These are phyloP conservation scores for Silybum marianum DNA, from an alignment of 129 eudicot genomes.

Conservation along the genomic window DNA sequence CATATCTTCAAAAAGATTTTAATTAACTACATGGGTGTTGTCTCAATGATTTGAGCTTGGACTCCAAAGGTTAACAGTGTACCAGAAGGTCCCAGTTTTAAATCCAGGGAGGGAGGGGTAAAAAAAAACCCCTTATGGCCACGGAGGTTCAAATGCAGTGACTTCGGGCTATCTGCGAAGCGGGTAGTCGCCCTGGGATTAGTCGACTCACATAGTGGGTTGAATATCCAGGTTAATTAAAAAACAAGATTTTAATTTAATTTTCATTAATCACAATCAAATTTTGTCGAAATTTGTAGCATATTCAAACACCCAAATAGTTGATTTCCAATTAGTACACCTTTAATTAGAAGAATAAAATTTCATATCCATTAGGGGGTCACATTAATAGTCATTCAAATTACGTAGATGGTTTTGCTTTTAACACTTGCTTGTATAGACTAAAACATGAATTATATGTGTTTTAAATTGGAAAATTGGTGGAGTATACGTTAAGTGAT, in stretches of 20 bases:
- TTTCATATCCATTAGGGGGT: background rate
- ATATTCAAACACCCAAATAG: background rate
- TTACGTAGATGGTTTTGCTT: background rate
- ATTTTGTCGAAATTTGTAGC: background rate
- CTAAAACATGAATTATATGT: background rate
- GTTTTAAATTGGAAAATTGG: constrained; percentile 7
- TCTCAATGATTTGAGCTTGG: too few species aligned
- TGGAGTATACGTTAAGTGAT: constrained; percentile 31
- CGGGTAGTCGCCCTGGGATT: too few species aligned
- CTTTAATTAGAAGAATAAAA: background rate
- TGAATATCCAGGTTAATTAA: too few species aligned
- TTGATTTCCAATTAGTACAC: background rate
- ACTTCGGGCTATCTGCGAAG: too few species aligned
- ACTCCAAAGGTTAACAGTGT: too few species aligned
- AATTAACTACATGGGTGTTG: too few species aligned
- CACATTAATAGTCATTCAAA: background rate
- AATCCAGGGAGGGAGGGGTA: too few species aligned
- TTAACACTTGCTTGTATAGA: background rate
- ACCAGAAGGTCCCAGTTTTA: too few species aligned
- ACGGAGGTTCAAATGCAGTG: too few species aligned
- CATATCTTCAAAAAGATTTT: background rate
- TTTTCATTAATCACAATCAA: background rate
- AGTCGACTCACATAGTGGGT: too few species aligned
- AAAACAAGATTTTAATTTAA: background rate
- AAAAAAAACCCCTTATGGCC: too few species aligned